Conservation (phyloP, 1,139 yeast genomes). For the Taiozyma onychis region DNA sequence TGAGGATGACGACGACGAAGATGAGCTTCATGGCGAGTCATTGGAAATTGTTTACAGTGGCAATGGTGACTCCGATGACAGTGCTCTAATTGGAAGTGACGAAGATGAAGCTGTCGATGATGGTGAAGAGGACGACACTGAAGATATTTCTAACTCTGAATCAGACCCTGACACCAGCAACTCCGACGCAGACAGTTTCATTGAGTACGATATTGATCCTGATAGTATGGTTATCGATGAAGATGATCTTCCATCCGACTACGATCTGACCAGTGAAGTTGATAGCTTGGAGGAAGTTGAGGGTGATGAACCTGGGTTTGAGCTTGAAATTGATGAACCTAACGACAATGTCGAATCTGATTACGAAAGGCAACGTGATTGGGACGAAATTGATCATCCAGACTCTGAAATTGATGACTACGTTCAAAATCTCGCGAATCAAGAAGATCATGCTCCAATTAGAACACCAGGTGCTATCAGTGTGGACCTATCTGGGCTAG, state of each 20-base stretch:
- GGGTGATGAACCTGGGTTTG: conserved; percentile 17
- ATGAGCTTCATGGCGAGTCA: conserved; percentile 29
- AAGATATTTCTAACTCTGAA: conserved; percentile 17
- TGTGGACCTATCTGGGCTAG: neutral
- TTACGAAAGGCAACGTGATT: conserved; percentile 10
- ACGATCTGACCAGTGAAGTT: conserved; percentile 31
- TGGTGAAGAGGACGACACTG: conserved; percentile 18
- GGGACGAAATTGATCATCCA: conserved; percentile 19
- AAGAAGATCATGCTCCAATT: conserved; percentile 5
- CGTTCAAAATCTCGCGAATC: conserved; percentile 28
- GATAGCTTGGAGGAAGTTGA: conserved; percentile 32
- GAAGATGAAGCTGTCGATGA: conserved; percentile 15
- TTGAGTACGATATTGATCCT: conserved; percentile 18
- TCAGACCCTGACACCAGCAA: conserved; percentile 17
- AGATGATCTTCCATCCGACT: conserved; percentile 29
- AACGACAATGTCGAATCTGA: conserved; percentile 23
- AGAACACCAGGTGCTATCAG: neutral
- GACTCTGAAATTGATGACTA: conserved; percentile 18
- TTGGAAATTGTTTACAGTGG: conserved; percentile 39
- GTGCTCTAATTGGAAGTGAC: conserved; percentile 18
- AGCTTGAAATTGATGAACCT: conserved; percentile 27
- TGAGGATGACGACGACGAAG: conserved; percentile 19
- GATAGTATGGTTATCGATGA: conserved; percentile 18
- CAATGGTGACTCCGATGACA: conserved; percentile 22
- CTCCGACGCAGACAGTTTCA: conserved; percentile 19